phyloP scores from a whole-genome alignment of 2,329 filamentous ascomycete species.

The Hypoxylon sp. region DNA sequence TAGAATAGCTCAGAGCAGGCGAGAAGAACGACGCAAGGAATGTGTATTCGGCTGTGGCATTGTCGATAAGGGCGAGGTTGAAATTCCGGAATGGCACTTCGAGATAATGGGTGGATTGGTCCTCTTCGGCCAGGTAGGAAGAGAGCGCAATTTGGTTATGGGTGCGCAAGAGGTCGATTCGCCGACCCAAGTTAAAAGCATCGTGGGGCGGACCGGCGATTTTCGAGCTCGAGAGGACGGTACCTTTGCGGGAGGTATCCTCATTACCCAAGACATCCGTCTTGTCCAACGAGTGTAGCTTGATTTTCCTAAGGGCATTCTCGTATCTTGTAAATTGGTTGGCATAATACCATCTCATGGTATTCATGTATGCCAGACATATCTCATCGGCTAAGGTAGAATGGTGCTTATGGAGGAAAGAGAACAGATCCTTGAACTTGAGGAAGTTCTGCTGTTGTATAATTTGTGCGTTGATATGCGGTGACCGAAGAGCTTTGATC shows the following conservation, averaged over 20 bases:
- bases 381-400: constrained; percentile 89
- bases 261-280: constrained; percentile 87
- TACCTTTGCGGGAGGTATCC: constrained; percentile 73
- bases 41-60: constrained; percentile 93
- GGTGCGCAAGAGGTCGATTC: constrained; percentile 83
- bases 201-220: constrained; percentile 76
- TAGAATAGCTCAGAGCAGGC: constrained; percentile 77
- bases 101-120: constrained; percentile 85
- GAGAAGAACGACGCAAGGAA: constrained; percentile 93
- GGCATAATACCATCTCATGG: constrained; percentile 98
- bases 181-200: constrained; percentile 87
- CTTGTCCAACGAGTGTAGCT: constrained; percentile 84
- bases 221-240: constrained; percentile 65
- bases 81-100: constrained; percentile 94
- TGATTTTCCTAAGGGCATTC: constrained; percentile 84
- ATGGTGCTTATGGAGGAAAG: constrained; percentile 86
- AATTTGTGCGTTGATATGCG: constrained; percentile 96
- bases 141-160: constrained; percentile 81
- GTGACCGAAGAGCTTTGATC: constrained; percentile 92
- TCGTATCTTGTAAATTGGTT: constrained; percentile 92
- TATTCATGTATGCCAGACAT: constrained; percentile 93
- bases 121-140: constrained; percentile 92
- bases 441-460: constrained; percentile 95
- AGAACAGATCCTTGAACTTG: constrained; percentile 87
- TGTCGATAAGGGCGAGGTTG: constrained; percentile 93